Percentiles rank a stretch among this genome's conserved stretches.
Conservation (phyloP, 768 basidiomycete genomes). For the Suillus paluster region DNA sequence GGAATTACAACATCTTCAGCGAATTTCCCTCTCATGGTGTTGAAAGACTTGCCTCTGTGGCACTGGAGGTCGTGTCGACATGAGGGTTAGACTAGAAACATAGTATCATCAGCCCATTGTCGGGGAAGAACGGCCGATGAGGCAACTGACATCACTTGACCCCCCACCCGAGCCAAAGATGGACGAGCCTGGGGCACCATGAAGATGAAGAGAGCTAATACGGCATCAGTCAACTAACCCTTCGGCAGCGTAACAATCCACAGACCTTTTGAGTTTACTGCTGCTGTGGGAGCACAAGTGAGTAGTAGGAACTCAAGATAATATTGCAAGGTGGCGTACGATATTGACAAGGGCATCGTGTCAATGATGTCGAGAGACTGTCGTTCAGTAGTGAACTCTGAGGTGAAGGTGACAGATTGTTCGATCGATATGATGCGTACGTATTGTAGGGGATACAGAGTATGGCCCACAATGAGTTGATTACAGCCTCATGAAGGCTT, state of each 20-base stretch:
- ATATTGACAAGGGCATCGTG: background rate
- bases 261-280: background rate
- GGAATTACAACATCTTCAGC: background rate
- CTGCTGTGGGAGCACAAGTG: background rate
- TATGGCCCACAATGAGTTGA: background rate
- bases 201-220: background rate
- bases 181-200: background rate
- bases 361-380: background rate
- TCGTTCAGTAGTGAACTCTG: background rate
- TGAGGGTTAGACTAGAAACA: background rate
- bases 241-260: background rate
- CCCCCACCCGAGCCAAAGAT: background rate
- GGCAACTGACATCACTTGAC: background rate
- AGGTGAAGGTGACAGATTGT: background rate
- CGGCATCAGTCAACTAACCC: background rate
- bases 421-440: background rate
- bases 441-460: background rate
- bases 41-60: background rate
- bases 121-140: background rate
- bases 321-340: background rate
- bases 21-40: background rate
- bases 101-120: background rate
- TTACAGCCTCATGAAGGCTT: background rate
- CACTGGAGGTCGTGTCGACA: background rate
- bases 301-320: background rate